Evolutionary conservation across 139 green algal genomes (phyloP).

Genomic region (Chlamydomonas eustigma): DNA sequence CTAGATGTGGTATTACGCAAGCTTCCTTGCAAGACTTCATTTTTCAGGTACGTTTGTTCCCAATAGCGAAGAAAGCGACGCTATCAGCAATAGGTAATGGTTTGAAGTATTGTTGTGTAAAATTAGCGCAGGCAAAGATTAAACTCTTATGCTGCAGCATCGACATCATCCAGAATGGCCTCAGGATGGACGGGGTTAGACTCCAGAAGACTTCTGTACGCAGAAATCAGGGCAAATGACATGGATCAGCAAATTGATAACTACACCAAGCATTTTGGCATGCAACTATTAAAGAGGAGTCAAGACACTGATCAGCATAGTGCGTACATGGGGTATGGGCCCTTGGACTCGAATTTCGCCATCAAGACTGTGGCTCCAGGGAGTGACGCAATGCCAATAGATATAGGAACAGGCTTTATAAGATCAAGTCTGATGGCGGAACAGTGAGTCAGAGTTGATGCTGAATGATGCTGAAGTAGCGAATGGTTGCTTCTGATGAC

Average conservation of each 20-base stretch:
- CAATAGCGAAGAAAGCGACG: too few species aligned
- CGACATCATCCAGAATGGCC: too few species aligned
- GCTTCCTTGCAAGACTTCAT: too few species aligned
- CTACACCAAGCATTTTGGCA: slow-evolving; percentile 25
- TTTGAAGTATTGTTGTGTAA: too few species aligned
- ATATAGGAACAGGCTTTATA: slow-evolving; percentile 52
- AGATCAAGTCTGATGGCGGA: slow-evolving; percentile 18
- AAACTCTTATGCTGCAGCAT: too few species aligned
- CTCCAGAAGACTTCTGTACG: background rate
- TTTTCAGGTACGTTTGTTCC: too few species aligned
- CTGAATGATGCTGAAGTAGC: background rate
- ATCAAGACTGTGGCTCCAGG: slow-evolving; percentile 41
- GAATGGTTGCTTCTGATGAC: too few species aligned
- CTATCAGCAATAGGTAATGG: too few species aligned
- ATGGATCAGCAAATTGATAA: slow-evolving; percentile 11
- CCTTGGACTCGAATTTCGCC: slow-evolving; percentile 62
- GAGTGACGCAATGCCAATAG: background rate
- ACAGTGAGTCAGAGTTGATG: slow-evolving; percentile 14
- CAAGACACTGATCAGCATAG: background rate
- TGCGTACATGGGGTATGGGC: slow-evolving; percentile 71
- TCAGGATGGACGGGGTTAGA: background rate
- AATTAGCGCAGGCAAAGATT: too few species aligned
- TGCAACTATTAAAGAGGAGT: background rate
- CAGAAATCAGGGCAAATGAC: background rate
- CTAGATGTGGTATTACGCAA: too few species aligned